A percentile compares a stretch with the other conserved stretches of the same genome.
Conservation (phyloP, 2,329 filamentous ascomycete genomes). For the Pseudophaeomoniella oleicola region DNA sequence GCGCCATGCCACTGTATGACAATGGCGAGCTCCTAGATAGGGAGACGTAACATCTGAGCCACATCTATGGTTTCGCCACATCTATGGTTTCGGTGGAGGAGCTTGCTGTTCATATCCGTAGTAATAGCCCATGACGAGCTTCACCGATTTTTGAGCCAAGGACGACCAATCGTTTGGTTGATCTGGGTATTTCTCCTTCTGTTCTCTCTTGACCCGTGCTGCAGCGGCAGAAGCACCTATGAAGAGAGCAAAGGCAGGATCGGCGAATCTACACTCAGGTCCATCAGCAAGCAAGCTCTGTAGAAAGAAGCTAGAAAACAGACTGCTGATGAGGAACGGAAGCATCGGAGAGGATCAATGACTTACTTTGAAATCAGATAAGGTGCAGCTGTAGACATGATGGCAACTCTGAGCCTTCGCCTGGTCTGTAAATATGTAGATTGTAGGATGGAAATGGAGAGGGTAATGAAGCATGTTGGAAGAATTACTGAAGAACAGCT, state of each 20-base stretch:
- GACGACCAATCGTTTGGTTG: constrained; percentile 15
- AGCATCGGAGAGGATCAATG: constrained; percentile 4
- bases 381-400: constrained; percentile 11
- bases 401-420: too few species aligned
- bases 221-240: constrained; percentile 39
- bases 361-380: constrained; percentile 28
- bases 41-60: too few species aligned
- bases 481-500: too few species aligned
- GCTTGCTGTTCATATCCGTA: neutral
- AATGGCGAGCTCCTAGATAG: too few species aligned
- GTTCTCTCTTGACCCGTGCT: constrained; percentile 39
- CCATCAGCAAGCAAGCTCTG: constrained; percentile 2
- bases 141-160: constrained; percentile 9
- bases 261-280: constrained; percentile 24
- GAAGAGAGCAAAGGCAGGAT: constrained; percentile 39
- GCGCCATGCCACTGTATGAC: too few species aligned
- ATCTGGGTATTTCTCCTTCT: constrained; percentile 30
- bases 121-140: constrained; percentile 4
- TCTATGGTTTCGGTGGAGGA: too few species aligned
- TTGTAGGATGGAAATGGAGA: too few species aligned
- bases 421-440: too few species aligned
- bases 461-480: too few species aligned
- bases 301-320: neutral
- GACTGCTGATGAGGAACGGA: neutral
- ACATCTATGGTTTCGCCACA: too few species aligned